Conservation (phyloP, 2,329 filamentous ascomycete genomes). For the Penicillium sp. region DNA sequence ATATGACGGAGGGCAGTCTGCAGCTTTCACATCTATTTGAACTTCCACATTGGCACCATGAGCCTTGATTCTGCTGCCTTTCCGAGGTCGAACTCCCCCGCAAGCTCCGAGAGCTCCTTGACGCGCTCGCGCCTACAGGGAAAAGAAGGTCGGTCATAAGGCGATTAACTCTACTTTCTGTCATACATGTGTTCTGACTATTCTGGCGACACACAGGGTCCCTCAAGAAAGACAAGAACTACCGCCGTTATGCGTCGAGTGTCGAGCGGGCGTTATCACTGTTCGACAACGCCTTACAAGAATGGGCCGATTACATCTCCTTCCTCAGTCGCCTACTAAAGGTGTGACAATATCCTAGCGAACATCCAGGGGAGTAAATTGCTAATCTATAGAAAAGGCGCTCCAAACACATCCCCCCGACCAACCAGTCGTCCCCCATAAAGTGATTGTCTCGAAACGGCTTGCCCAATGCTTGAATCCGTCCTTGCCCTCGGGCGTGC, state of each 20-base stretch:
- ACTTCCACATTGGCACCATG: conserved; percentile 42
- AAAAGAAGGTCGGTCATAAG: conserved; percentile 69
- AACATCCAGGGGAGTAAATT: too few relatives aligned
- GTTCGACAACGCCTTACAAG: conserved; percentile 91
- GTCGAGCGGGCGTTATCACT: conserved; percentile 85
- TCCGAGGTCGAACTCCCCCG: conserved; percentile 65
- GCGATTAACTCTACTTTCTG: neutral
- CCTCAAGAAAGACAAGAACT: conserved; percentile 65
- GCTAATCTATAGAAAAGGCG: too few relatives aligned
- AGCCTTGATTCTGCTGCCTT: conserved; percentile 48
- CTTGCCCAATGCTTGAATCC: conserved; percentile 95
- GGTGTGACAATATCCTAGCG: conserved; percentile 53
- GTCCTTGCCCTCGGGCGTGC: conserved; percentile 88
- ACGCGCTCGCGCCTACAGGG: conserved; percentile 78
- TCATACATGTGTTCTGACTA: neutral
- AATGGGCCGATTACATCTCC: conserved; percentile 99
- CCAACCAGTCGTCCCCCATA: conserved; percentile 76
- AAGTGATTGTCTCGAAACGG: conserved; percentile 81
- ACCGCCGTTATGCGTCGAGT: conserved; percentile 85
- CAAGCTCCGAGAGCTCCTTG: conserved; percentile 81
- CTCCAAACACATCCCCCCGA: conserved; percentile 82
- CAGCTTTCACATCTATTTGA: conserved; percentile 24
- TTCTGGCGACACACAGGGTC: conserved; percentile 34
- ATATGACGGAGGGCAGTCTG: conserved; percentile 40
- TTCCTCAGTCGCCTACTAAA: conserved; percentile 91